Conservation (phyloP, 2,329 filamentous ascomycete species). For the Tolypocladium ophioglossoides region DNA sequence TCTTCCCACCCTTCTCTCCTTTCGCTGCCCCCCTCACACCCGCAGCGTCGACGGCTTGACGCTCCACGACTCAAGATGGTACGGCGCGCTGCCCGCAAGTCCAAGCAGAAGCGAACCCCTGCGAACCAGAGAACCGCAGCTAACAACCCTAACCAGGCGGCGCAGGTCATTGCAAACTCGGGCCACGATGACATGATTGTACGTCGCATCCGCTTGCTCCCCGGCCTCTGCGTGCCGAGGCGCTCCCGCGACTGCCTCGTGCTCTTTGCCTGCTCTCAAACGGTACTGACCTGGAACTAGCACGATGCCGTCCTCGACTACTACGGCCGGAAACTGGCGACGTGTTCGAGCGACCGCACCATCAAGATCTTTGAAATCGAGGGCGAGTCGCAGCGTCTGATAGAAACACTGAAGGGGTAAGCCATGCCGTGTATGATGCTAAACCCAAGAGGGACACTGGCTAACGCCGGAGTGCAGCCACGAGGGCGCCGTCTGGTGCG, state of each 20-base stretch:
- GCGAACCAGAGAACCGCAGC: conserved; percentile 3
- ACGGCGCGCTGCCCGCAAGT: conserved; percentile 1
- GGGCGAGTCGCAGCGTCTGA: conserved; percentile 77
- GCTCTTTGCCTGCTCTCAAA: conserved; percentile 5
- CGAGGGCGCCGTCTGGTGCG: conserved; percentile 95
- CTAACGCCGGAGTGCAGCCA: conserved; percentile 46
- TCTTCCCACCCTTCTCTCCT: background rate
- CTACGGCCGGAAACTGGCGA: conserved; percentile 91
- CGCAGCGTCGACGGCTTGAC: background rate
- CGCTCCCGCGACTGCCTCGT: conserved; percentile 3
- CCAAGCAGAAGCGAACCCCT: background rate
- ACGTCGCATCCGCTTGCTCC: conserved; percentile 33
- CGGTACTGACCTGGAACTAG: conserved; percentile 31
- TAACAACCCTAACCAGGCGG: conserved; percentile 23
- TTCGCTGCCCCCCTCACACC: background rate
- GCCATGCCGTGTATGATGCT: background rate
- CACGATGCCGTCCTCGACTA: conserved; percentile 98
- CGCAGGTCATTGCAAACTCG: conserved; percentile 34
- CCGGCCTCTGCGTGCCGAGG: background rate
- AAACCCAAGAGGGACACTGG: background rate
- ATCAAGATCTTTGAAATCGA: conserved; percentile 99
- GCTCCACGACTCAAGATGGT: conserved; percentile 5
- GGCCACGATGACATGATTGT: conserved; percentile 99
- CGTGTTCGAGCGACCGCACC: conserved; percentile 94
- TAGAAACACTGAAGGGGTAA: conserved; percentile 89